phyloP scores from a whole-genome alignment of 179 eudicot genomes.

The Sideroxylon spinosum region DNA sequence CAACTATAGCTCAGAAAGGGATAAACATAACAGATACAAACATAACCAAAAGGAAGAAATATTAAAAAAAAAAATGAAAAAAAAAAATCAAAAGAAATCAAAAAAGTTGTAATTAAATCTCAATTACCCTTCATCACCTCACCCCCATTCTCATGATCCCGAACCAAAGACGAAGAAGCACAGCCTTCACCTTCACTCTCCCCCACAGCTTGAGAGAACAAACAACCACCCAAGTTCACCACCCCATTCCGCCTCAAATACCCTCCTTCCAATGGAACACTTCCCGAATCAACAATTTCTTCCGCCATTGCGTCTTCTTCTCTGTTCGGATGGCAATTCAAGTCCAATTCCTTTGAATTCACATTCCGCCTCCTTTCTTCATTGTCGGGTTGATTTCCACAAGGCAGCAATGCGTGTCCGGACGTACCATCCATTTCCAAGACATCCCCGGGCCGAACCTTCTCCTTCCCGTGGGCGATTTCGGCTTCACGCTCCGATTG shows the following conservation, averaged over 20 bases:
- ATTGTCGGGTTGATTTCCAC: constrained; percentile 25
- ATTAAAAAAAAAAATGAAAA: not conserved
- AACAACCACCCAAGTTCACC: constrained; percentile 25
- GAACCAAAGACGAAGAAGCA: constrained; percentile 15
- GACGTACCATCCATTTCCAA: constrained; percentile 17
- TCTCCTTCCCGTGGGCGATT: constrained; percentile 38
- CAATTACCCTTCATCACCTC: constrained; percentile 24
- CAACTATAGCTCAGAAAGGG: not conserved
- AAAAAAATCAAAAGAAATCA: not conserved
- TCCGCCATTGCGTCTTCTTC: constrained; percentile 51
- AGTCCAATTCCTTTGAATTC: constrained; percentile 43
- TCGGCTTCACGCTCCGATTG: constrained; percentile 53
- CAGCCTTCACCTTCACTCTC: constrained; percentile 19
- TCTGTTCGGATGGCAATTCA: constrained; percentile 63
- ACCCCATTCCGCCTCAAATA: constrained; percentile 30
- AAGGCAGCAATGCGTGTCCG: not conserved
- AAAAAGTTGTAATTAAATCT: not conserved
- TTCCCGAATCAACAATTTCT: constrained; percentile 31
- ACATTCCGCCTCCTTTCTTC: constrained; percentile 20
- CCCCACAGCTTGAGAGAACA: constrained; percentile 24
- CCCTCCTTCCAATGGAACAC: constrained; percentile 31
- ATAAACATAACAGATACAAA: too few relatives aligned
- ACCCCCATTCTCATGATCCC: constrained; percentile 16
- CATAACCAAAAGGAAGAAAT: not conserved
- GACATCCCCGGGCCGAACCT: constrained; percentile 15